Base-by-base conservation (phyloP, 2,329 filamentous ascomycete genomes). In the Ophiocordyceps camponoti-floridani region DNA sequence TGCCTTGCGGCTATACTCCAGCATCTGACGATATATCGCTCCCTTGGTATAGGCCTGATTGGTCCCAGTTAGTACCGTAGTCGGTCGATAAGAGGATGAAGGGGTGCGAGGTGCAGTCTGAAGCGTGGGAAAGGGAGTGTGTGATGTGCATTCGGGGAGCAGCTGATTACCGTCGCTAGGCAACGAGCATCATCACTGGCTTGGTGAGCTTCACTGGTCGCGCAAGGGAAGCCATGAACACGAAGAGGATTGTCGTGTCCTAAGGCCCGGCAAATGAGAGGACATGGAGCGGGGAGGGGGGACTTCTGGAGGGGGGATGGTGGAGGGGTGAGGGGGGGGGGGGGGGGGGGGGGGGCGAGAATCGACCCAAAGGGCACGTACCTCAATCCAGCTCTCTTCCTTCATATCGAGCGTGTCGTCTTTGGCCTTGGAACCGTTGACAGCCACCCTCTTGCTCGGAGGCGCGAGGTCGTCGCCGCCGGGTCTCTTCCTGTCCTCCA, bases 401-500 rank as follows among this genome's bases (percentile, higher is more conserved):
- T 69, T 72, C 58, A 66, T 64, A 52, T 76, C 73, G 54, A 64
- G 62, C 41, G 67, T 62, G 47, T 77, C 72, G 47, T 75, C 73
- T 49, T 71, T 70, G 52, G 63, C 60, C 53, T 73, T 75, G 56
- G 66, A 71, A 50, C 87, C 87, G 70, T 94, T 95, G 52, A 89
- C 75, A 46, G 86, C 84, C 63, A 94, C 84, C 65, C 87, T 82
- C 73, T 96, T 98, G 59, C 79, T 83, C 19, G 89, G 88, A 52
- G 89, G 89, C 52, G 83, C 84, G 58, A 84, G 70, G 54, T 95
- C 86, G 62, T 91, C 84, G 57, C 77, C 69, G 60, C 82, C 83
- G 60, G 87, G 83, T 77, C 91, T 80, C 77, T 98, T 98, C 77
- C 91, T 86, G 72, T 96, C 91, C 75, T 98, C 91, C 89, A 96